Evolutionary conservation across 2,329 filamentous ascomycete species (phyloP).

Genomic region (Neonectria ditissima): DNA sequence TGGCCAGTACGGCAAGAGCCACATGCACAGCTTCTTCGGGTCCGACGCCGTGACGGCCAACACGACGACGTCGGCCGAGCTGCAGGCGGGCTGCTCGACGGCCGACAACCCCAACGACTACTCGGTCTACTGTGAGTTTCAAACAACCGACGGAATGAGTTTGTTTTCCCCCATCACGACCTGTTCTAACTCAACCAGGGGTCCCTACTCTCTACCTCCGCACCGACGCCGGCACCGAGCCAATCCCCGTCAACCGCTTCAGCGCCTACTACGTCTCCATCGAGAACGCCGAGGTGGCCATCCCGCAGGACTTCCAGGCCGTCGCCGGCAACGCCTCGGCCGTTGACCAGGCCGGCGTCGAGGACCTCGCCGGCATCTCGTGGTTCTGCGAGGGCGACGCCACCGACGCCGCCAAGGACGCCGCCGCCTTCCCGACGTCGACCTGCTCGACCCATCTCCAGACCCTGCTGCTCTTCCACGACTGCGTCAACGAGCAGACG

Average conservation of each 20-base stretch:
- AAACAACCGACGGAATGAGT: too few species aligned
- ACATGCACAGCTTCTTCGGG: slow-evolving; percentile 52
- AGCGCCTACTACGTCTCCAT: slow-evolving; percentile 59
- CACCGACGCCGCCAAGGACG: slow-evolving; percentile 27
- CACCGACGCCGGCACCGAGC: slow-evolving; percentile 44
- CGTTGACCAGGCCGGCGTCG: slow-evolving; percentile 22
- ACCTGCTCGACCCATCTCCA: slow-evolving; percentile 39
- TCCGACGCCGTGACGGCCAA: slow-evolving; percentile 47
- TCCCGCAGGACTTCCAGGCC: slow-evolving; percentile 57
- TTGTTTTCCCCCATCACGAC: too few species aligned
- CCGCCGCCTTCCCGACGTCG: slow-evolving; percentile 45
- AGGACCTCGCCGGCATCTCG: slow-evolving; percentile 44
- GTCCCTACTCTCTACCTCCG: slow-evolving; percentile 54
- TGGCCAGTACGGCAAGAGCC: slow-evolving; percentile 46
- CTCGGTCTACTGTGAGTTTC: slow-evolving; percentile 54
- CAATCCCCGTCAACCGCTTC: slow-evolving; percentile 53
- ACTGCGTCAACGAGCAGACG: slow-evolving; percentile 38
- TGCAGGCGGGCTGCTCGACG: slow-evolving; percentile 58
- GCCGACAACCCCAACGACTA: slow-evolving; percentile 61
- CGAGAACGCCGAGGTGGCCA: slow-evolving; percentile 55
- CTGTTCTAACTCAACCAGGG: too few species aligned
- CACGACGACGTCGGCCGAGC: slow-evolving; percentile 45
- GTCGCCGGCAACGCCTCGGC: slow-evolving; percentile 53
- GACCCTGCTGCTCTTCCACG: slow-evolving; percentile 41
- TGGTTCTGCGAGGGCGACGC: slow-evolving; percentile 50